These are phyloP conservation scores for Pichia rugopelliculosa DNA, from an alignment of 805 yeast species.

Conservation along the genomic window DNA sequence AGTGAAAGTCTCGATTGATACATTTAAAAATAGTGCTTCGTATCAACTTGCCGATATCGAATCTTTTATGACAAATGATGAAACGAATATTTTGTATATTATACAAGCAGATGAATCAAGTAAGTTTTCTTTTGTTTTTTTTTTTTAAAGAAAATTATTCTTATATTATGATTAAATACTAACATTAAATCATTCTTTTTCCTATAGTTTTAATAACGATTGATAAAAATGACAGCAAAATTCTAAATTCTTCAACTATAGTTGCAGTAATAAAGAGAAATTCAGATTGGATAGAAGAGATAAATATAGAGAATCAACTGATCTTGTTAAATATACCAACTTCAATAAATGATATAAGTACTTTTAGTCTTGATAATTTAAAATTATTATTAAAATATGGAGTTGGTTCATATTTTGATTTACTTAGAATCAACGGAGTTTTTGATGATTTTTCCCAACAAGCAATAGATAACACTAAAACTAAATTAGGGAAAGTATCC, in stretches of 20 bases:
- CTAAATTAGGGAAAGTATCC: conserved; percentile 61
- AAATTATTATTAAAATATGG: conserved; percentile 55
- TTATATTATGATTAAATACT: not conserved
- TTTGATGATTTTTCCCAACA: conserved; percentile 20
- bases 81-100: not conserved
- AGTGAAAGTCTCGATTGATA: not conserved
- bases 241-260: not conserved
- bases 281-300: not conserved
- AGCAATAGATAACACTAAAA: conserved; percentile 42
- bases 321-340: not conserved
- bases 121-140: too few relatives aligned
- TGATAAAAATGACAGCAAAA: not conserved
- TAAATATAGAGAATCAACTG: not conserved
- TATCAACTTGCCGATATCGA: not conserved
- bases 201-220: not conserved
- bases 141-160: not conserved
- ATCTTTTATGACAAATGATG: not conserved
- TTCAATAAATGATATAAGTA: not conserved
- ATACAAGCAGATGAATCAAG: not conserved
- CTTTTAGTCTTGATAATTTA: conserved; percentile 37
- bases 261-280: not conserved
- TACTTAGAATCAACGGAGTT: conserved; percentile 23
- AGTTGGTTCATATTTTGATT: conserved; percentile 62
- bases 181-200: not conserved
- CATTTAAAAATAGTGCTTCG: not conserved